phyloP scores from a whole-genome alignment of 306 rosid species.

The cucumber (Cucumis sativus) region DNA sequence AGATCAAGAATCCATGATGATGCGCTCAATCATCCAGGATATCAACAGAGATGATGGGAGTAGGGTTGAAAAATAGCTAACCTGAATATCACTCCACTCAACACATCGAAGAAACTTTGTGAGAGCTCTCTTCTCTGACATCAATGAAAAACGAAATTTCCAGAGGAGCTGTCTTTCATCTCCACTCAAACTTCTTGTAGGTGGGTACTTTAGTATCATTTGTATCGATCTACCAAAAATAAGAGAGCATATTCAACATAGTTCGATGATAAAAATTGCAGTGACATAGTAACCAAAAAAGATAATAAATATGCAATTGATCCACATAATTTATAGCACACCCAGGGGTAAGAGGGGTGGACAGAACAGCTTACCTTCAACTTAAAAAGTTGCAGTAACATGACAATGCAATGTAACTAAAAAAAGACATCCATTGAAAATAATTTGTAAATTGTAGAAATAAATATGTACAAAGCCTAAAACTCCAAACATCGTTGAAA shows the following conservation, averaged over 20 bases:
- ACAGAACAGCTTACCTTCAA: not conserved
- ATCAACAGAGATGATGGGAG: not conserved
- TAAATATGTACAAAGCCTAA: not conserved
- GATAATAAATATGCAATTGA: not conserved
- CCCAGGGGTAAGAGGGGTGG: not conserved
- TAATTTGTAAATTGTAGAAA: not conserved
- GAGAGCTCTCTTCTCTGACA: constrained; percentile 99
- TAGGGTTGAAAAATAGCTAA: constrained; percentile 10
- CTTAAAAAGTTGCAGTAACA: not conserved
- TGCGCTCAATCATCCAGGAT: not conserved
- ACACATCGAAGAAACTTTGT: constrained; percentile 95
- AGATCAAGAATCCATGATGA: not conserved
- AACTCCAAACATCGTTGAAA: not conserved
- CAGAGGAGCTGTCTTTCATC: constrained; percentile 95
- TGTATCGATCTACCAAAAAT: constrained; percentile 60
- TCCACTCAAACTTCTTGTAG: constrained; percentile 92
- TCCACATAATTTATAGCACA: not conserved
- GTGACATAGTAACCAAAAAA: not conserved
- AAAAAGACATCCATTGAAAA: not conserved
- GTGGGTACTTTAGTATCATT: constrained; percentile 85
- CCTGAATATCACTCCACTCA: constrained; percentile 99
- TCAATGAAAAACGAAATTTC: constrained; percentile 97
- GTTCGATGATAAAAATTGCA: not conserved
- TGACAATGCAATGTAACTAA: not conserved
- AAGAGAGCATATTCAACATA: not conserved